Evolutionary conservation across 148 eudicot genomes (phyloP), one percentile per base, ranked within the genome.

Genomic region (Cornus kousa): DNA sequence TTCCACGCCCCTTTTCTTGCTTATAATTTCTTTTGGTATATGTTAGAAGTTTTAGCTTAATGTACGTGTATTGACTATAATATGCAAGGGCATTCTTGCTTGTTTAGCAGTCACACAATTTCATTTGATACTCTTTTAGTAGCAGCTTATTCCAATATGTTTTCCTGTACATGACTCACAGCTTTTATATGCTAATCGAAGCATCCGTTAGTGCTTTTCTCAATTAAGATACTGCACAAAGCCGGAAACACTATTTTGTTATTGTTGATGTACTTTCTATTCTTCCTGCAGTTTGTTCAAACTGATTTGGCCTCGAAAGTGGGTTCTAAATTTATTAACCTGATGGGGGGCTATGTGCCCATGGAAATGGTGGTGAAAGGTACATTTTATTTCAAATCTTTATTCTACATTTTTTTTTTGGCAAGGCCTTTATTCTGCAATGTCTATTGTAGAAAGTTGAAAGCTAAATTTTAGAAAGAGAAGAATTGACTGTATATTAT

Each of bases 281-380:
- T 76, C 11, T 82, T 59, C 74, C 71, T 87, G 87, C 95, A 95
- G 99, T 93, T 88, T 87, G 86, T 93, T 80, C 85, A 86, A 79
- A 95, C 97, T 70, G 88, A 88, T n/a, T 14, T 95, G 78, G 85
- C 83, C 24, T 35, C 78, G 69, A 78, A 79, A 83, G 77, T 85
- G 73, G 86, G 79, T 78, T 59, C 85, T 73, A 85, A 82, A 67
- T 4, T 82, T 71, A 13, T 93, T 59, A 78, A 66, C 43, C 67
- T 67, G 79, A 1, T 81, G 8, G 99, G 95, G n/a, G 99, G 97
- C 57, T 93, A 79, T 82, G 13, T 95, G 79, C 80, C 94, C 22
- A 93, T 93, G 93, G 93, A 93, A 77, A 81, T 82, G 86, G 90
- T 91, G 75, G 80, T 94, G 33, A 85, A 88, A 85, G 98, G 98